phyloP scores from a whole-genome alignment of 2,329 filamentous ascomycete species.

The Monosporascus sp. region DNA sequence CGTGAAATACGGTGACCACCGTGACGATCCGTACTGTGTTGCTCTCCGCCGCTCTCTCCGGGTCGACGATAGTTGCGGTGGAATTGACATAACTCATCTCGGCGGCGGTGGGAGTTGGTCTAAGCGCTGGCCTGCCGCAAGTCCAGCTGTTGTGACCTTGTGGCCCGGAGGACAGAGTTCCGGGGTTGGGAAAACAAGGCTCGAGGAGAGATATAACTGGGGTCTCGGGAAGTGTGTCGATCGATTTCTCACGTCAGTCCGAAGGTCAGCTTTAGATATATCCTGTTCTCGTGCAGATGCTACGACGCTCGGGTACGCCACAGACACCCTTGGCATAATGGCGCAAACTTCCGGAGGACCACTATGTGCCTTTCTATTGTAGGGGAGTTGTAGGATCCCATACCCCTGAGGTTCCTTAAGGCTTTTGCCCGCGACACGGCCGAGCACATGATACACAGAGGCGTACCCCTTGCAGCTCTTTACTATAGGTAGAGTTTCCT shows the following conservation, averaged over 20 bases:
- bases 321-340: background rate
- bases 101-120: background rate
- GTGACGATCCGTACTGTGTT: background rate
- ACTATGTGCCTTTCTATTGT: no score
- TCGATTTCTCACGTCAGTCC: background rate
- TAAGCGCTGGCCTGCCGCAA: background rate
- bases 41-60: background rate
- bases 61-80: background rate
- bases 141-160: background rate
- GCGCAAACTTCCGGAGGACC: no score
- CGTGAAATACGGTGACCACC: background rate
- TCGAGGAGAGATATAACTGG: background rate
- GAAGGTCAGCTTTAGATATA: background rate
- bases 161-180: background rate
- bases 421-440: no score
- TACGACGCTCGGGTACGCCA: background rate
- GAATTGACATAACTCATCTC: background rate
- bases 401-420: no score
- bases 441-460: no score
- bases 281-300: background rate
- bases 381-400: no score
- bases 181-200: background rate
- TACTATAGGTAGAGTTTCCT: no score
- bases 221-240: background rate
- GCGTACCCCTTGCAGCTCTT: no score